Evolutionary conservation across 306 rosid species (phyloP).

Genomic region (Crotalaria pallida): DNA sequence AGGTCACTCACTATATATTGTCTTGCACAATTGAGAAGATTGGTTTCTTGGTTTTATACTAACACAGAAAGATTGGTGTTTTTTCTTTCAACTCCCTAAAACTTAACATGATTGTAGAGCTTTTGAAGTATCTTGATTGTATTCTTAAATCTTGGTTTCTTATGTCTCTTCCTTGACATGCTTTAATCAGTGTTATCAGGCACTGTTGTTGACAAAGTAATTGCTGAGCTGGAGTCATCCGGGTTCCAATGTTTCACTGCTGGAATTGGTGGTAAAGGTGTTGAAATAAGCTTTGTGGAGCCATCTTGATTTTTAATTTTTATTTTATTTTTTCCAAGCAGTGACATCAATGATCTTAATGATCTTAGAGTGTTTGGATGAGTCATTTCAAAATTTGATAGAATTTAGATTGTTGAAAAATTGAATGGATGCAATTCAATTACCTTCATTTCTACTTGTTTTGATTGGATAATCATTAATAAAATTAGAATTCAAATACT

Average conservation of each 20-base stretch:
- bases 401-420: background rate
- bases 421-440: background rate
- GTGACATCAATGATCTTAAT: background rate
- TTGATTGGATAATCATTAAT: too few relatives aligned
- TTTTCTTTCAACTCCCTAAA: background rate
- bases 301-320: conserved; percentile 40
- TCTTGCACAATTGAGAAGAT: background rate
- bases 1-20: background rate
- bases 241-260: conserved; percentile 86
- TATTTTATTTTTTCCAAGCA: background rate
- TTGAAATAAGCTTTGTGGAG: conserved; percentile 49
- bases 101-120: background rate
- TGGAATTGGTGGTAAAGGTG: conserved; percentile 77
- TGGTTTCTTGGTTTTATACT: background rate
- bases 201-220: conserved; percentile 60
- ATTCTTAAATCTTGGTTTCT: background rate
- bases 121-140: background rate
- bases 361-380: too few relatives aligned
- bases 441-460: too few relatives aligned
- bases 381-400: too few relatives aligned
- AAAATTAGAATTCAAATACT: too few relatives aligned
- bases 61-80: background rate
- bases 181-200: conserved; percentile 70
- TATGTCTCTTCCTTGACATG: conserved; percentile 43
- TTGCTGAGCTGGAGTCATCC: conserved; percentile 71